These are phyloP conservation scores for Cucumis melo DNA, from an alignment of 306 rosid species.

Conservation along the genomic window DNA sequence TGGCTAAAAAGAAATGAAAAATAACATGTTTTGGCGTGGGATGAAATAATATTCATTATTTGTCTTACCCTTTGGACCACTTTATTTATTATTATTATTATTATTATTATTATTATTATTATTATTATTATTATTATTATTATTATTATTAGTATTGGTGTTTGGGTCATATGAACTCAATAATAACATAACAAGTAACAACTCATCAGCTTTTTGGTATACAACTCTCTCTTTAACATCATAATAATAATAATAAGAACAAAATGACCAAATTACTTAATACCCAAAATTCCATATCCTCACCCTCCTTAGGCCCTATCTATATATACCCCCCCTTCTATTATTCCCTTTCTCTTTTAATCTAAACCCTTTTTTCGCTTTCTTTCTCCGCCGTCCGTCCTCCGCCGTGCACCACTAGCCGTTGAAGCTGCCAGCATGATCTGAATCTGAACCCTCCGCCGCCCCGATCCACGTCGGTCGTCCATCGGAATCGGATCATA, in stretches of 20 bases:
- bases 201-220: conserved; percentile 1
- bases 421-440: conserved; percentile 87
- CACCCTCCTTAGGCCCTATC: background rate
- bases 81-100: background rate
- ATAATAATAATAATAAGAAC: background rate
- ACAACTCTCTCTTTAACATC: background rate
- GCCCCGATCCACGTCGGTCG: background rate
- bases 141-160: background rate
- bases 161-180: background rate
- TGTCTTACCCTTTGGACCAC: conserved; percentile 53
- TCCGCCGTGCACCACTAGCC: conserved; percentile 36
- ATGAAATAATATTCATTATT: conserved; percentile 37
- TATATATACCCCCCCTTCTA: background rate
- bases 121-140: too few relatives aligned
- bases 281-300: background rate
- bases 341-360: background rate
- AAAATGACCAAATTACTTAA: conserved; percentile 15
- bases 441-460: conserved; percentile 33
- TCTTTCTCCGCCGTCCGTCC: background rate
- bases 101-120: too few relatives aligned
- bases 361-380: background rate
- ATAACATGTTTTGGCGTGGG: conserved; percentile 21
- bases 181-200: background rate
- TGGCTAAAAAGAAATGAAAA: too few relatives aligned
- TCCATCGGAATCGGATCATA: conserved; percentile 53